Conservation (phyloP, 1,284 basidiomycete species). For the Rhizoctonia solani region DNA sequence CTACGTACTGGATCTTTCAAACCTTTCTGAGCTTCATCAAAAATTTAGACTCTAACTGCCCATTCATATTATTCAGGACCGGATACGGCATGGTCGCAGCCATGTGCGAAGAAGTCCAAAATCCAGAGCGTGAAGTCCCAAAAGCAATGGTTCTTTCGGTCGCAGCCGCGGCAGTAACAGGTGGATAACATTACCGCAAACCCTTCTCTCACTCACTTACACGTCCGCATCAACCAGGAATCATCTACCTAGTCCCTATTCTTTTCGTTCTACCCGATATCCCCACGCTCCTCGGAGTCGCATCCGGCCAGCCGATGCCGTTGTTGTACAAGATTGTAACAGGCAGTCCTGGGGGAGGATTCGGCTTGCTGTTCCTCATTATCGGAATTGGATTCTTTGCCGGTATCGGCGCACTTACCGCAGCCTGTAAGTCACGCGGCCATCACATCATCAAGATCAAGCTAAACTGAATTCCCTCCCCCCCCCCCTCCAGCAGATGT, state of each 20-base stretch:
- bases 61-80: constrained; percentile 43
- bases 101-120: constrained; percentile 49
- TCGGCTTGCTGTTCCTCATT: constrained; percentile 52
- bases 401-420: constrained; percentile 51
- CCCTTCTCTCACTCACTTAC: background rate
- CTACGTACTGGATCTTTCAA: too few species aligned
- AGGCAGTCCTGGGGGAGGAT: constrained; percentile 48
- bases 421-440: constrained; percentile 42
- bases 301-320: constrained; percentile 51
- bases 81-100: constrained; percentile 50
- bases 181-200: constrained; percentile 47
- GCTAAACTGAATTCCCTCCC: too few species aligned
- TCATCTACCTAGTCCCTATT: constrained; percentile 49
- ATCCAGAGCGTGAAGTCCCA: constrained; percentile 47
- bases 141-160: constrained; percentile 49
- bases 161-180: constrained; percentile 50
- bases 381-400: constrained; percentile 53
- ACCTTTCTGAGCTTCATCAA: constrained; percentile 39
- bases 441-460: too few species aligned
- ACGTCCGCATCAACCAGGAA: constrained; percentile 37
- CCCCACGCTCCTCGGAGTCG: constrained; percentile 46
- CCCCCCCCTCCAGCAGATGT: too few species aligned
- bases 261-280: constrained; percentile 51
- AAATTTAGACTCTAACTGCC: background rate
- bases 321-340: constrained; percentile 51